Conservation (phyloP, 148 eudicot species). For the Amaranthus hypochondriacus region DNA sequence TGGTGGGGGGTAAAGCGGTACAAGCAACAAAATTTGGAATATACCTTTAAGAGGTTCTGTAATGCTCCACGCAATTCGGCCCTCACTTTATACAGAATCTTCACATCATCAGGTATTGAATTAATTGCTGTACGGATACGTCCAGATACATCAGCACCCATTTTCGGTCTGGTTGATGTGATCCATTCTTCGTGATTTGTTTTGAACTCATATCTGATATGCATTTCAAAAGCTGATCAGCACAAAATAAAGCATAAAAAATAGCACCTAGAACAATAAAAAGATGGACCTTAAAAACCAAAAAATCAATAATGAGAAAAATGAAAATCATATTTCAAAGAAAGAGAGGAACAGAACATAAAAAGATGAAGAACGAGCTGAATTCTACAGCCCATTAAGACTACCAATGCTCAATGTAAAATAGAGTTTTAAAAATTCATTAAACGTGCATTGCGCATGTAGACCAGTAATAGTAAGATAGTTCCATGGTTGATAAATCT, state of each 20-base stretch:
- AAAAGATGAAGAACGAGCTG: neutral
- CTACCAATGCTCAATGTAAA: neutral
- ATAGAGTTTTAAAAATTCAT: neutral
- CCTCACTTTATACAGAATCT: conserved; percentile 68
- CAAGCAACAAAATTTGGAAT: neutral
- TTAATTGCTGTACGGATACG: conserved; percentile 43
- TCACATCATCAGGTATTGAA: conserved; percentile 42
- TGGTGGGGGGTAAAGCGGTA: too few relatives aligned
- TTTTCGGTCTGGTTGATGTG: conserved; percentile 52
- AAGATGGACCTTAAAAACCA: neutral
- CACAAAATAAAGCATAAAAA: conserved; percentile 13
- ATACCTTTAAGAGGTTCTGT: conserved; percentile 71
- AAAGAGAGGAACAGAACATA: neutral
- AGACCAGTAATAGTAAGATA: neutral
- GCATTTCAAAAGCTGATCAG: conserved; percentile 24
- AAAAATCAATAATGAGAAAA: neutral
- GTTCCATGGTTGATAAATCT: neutral
- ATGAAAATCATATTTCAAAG: neutral
- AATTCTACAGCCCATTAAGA: neutral
- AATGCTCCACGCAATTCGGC: conserved; percentile 65
- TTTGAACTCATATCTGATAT: conserved; percentile 70
- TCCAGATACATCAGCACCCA: conserved; percentile 50
- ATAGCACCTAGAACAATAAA: neutral
- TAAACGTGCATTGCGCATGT: neutral
- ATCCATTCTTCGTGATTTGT: conserved; percentile 84